phyloP scores from a whole-genome alignment of 768 basidiomycete genomes.

The Tylopilus plumbeoviolaceoides region DNA sequence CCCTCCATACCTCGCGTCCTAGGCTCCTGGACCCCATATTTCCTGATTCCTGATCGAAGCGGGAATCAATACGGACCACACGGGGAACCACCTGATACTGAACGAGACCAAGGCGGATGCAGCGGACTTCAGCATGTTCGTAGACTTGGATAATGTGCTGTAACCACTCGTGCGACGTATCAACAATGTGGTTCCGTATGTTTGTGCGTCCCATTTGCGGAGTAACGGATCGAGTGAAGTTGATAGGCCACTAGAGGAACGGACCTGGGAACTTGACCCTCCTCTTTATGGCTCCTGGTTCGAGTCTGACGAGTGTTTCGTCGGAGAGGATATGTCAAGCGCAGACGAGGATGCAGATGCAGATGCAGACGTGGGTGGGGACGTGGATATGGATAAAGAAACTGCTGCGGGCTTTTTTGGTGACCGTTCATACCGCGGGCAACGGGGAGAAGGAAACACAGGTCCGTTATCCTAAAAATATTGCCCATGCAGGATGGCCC shows the following conservation, averaged over 20 bases:
- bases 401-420: constrained; percentile 21
- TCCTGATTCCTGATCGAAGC: neutral
- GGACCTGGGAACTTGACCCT: constrained; percentile 11
- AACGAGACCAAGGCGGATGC: too few species aligned
- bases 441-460: constrained; percentile 39
- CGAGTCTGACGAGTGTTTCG: constrained; percentile 32
- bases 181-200: too few species aligned
- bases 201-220: too few species aligned
- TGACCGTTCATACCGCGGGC: constrained; percentile 27
- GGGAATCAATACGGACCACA: neutral
- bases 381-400: constrained; percentile 4
- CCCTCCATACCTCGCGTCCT: neutral
- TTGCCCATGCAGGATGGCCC: too few species aligned
- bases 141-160: constrained; percentile 3
- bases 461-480: too few species aligned
- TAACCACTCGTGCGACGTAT: neutral
- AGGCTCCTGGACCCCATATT: neutral
- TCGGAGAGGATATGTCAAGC: constrained; percentile 51
- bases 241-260: constrained; percentile 19
- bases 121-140: too few species aligned
- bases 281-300: constrained; percentile 39
- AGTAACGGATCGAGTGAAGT: constrained; percentile 5
- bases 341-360: constrained; percentile 24
- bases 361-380: too few species aligned
- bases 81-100: neutral